Conservation (phyloP, 1,284 basidiomycete species). For the Marasmius tenuissimus region DNA sequence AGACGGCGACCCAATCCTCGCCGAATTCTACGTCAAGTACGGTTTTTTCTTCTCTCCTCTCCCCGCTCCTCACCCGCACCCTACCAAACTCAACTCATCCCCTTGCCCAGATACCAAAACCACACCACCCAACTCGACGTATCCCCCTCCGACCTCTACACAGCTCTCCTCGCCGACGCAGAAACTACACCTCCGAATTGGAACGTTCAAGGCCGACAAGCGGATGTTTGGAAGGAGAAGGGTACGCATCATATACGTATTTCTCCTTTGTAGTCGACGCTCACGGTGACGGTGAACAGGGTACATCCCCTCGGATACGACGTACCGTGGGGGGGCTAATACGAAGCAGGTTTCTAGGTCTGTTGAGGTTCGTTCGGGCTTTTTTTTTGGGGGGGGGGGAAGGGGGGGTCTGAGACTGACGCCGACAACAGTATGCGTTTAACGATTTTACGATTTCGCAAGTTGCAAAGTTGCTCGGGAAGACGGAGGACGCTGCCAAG, state of each 20-base stretch:
- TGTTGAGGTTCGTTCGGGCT: conserved; percentile 42
- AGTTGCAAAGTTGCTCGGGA: conserved; percentile 54
- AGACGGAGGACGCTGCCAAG: conserved; percentile 45
- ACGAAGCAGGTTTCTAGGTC: conserved; percentile 61
- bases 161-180: conserved; percentile 55
- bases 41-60: conserved; percentile 7
- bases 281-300: no score
- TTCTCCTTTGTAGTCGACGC: background rate
- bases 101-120: conserved; percentile 40
- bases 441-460: conserved; percentile 65
- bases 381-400: no score
- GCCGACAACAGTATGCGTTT: conserved; percentile 48
- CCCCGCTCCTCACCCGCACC: background rate
- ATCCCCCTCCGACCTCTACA: conserved; percentile 46
- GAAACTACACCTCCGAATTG: conserved; percentile 58
- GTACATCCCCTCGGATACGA: conserved; percentile 54
- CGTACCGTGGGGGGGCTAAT: conserved; percentile 51
- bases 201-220: conserved; percentile 62
- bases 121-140: conserved; percentile 47
- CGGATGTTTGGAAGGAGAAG: conserved; percentile 53
- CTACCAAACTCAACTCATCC: no score
- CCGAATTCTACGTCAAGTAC: conserved; percentile 67
- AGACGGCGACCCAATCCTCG: conserved; percentile 65
- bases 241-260: conserved; percentile 26
- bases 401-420: background rate